Evolutionary conservation across 2,329 filamentous ascomycete species (phyloP).

Genomic region (Colletotrichum siamense): DNA sequence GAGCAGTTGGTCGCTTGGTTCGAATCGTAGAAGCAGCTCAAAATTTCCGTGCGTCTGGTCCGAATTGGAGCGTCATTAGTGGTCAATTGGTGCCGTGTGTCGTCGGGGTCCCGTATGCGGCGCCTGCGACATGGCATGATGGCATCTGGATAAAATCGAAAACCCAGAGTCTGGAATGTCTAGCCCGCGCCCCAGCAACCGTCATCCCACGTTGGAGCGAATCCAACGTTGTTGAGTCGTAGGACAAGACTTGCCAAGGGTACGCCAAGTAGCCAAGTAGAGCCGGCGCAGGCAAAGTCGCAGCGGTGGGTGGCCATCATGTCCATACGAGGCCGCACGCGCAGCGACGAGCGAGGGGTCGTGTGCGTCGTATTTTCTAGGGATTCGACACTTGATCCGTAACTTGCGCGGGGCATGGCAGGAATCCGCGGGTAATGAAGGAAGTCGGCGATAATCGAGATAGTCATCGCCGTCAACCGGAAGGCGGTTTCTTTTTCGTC

Average conservation of each 20-base stretch:
- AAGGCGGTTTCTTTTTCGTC: background rate
- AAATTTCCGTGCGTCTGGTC: background rate
- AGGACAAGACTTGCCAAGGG: slow-evolving; percentile 20
- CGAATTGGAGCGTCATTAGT: background rate
- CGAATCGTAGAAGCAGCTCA: background rate
- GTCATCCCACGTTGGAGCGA: slow-evolving; percentile 13
- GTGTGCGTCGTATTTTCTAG: background rate
- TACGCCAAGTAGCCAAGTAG: slow-evolving; percentile 11
- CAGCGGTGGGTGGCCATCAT: slow-evolving; percentile 9
- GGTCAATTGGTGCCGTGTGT: background rate
- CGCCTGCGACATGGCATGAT: background rate
- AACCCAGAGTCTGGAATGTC: slow-evolving; percentile 5
- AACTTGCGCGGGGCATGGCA: background rate
- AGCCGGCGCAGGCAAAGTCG: slow-evolving; percentile 13
- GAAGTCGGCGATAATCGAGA: background rate
- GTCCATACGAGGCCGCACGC: slow-evolving; percentile 5
- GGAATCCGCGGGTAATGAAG: background rate
- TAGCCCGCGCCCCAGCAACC: background rate
- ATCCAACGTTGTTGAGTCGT: slow-evolving; percentile 14
- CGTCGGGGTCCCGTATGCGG: background rate
- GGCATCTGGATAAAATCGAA: background rate
- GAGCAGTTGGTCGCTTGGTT: background rate
- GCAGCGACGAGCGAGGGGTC: background rate
- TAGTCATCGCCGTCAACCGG: background rate
- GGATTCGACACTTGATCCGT: background rate